A percentile compares a stretch with the other conserved stretches of the same genome.
These are phyloP conservation scores for Apiotrichum veenhuisii DNA, from an alignment of 1,284 basidiomycete species.

Conservation along the genomic window DNA sequence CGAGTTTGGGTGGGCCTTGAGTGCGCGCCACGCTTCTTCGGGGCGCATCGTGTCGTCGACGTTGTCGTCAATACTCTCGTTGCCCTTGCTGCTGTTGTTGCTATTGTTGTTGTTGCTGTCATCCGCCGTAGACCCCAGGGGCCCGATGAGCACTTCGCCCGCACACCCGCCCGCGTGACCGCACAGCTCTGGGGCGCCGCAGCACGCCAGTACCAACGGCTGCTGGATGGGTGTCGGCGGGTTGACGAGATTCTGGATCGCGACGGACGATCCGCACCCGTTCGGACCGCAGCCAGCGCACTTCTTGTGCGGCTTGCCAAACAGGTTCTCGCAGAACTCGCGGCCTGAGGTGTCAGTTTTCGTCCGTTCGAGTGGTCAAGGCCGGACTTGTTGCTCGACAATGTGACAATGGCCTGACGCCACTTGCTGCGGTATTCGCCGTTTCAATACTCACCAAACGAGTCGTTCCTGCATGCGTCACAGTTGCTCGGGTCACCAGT, in stretches of 20 bases:
- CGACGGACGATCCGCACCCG: slow-evolving; percentile 4
- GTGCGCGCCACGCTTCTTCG: slow-evolving; percentile 75
- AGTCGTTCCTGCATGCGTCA: slow-evolving; percentile 47
- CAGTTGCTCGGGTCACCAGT: slow-evolving; percentile 49
- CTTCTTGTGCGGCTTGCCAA: slow-evolving; percentile 28
- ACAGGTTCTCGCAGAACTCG: slow-evolving; percentile 76
- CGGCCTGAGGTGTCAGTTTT: slow-evolving; percentile 2
- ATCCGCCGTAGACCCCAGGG: background rate
- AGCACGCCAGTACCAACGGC: slow-evolving; percentile 38
- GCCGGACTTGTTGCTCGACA: background rate
- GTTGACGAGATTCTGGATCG: slow-evolving; percentile 9
- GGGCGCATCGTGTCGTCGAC: slow-evolving; percentile 64
- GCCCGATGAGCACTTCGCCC: slow-evolving; percentile 24
- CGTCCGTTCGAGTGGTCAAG: background rate
- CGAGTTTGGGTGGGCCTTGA: slow-evolving; percentile 84
- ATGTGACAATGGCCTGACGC: background rate
- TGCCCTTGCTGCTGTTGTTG: background rate
- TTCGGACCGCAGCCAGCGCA: slow-evolving; percentile 13
- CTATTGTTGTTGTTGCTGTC: background rate
- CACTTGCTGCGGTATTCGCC: background rate
- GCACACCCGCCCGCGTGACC: slow-evolving; percentile 30
- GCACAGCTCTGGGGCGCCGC: slow-evolving; percentile 41
- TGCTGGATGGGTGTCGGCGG: slow-evolving; percentile 7
- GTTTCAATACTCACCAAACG: slow-evolving; percentile 38
- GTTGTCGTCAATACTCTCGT: slow-evolving; percentile 1